Evolutionary conservation across 805 yeast species (phyloP).

Genomic region (Yarrowia sp.): DNA sequence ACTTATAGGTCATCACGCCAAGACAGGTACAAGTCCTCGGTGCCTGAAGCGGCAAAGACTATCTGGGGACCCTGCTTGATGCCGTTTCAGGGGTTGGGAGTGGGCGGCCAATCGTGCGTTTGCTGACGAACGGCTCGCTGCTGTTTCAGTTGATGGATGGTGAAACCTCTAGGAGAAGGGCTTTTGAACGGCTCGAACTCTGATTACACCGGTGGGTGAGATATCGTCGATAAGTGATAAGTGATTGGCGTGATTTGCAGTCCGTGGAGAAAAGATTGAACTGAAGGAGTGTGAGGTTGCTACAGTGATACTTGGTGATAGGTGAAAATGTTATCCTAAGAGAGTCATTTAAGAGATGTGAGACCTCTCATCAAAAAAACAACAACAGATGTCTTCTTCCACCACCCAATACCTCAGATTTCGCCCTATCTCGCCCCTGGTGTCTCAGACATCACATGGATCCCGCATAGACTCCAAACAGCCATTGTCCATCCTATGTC

Average conservation of each 20-base stretch:
- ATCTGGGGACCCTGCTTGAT: neutral
- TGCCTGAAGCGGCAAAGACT: neutral
- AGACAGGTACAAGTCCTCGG: too few relatives aligned
- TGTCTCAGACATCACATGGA: slow-evolving; percentile 1
- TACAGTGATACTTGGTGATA: too few relatives aligned
- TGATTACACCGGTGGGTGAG: neutral
- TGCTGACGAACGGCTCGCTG: neutral
- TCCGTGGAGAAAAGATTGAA: too few relatives aligned
- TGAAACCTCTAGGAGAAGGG: too few relatives aligned
- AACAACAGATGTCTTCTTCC: too few relatives aligned
- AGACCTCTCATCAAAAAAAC: too few relatives aligned
- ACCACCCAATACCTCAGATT: too few relatives aligned
- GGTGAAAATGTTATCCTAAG: too few relatives aligned
- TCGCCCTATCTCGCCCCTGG: neutral
- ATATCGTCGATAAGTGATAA: slow-evolving; percentile 6
- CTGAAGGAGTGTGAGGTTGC: too few relatives aligned
- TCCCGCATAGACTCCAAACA: neutral
- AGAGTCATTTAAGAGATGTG: too few relatives aligned
- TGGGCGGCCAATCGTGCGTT: neutral
- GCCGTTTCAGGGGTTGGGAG: slow-evolving; percentile 2
- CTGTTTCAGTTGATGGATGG: too few relatives aligned
- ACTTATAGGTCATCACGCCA: too few relatives aligned
- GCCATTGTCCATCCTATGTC: slow-evolving; percentile 6
- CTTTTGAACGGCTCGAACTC: neutral
- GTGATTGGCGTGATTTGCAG: neutral